Evolutionary conservation across 2,329 filamentous ascomycete species (phyloP), one percentile per base, ranked within the genome.

Genomic region (Diplodia sapinea): DNA sequence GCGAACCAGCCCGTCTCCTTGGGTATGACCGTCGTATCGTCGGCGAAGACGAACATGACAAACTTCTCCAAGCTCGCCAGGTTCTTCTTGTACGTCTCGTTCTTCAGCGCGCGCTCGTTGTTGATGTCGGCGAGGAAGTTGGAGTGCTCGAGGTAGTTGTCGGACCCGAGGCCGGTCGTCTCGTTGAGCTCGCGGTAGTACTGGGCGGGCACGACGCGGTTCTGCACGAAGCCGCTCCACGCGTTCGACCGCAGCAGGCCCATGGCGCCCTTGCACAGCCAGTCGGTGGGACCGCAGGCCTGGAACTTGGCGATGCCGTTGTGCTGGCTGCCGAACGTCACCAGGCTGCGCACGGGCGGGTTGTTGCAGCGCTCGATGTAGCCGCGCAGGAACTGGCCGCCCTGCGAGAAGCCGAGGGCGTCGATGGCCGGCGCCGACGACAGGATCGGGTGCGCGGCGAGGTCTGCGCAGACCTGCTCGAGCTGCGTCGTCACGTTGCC

Each of bases 111-210:
- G 12, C 94, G 86, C 85, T 99, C 95, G 78, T 98, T 98, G 80
- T 99, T 99, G 80, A 98, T 90, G 76, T 98, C 94, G 11, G 94
- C 95, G 9, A 99, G 83, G 79, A 96, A 97, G 77, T 94, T 94
- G 73, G 91, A 95, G 76, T 88, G 78, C 71, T 89, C 87, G 23
- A 98, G 86, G 76, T 98, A 99, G 36, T 84, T 80, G 0, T 88
- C 86, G 2, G 75, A 76, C 12, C 78, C 75, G 70, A 77, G 70
- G 23, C 78, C 93, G 79, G 76, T 93, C 82, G 68, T 82, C 78
- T 69, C 67, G 87, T 84, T 79, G 2, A 79, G 86, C 71, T 94
- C 87, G 64, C 94, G 90, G 83, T 91, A 98, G 82, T 99, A 99
- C 82, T 99, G 95, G 38, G 95, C 94, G 0, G 95, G 95, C 4